Percentiles rank a stretch among this genome's conserved stretches.
phyloP scores from a whole-genome alignment of 495 filamentous ascomycete genomes.

The Tricharina praecox region DNA sequence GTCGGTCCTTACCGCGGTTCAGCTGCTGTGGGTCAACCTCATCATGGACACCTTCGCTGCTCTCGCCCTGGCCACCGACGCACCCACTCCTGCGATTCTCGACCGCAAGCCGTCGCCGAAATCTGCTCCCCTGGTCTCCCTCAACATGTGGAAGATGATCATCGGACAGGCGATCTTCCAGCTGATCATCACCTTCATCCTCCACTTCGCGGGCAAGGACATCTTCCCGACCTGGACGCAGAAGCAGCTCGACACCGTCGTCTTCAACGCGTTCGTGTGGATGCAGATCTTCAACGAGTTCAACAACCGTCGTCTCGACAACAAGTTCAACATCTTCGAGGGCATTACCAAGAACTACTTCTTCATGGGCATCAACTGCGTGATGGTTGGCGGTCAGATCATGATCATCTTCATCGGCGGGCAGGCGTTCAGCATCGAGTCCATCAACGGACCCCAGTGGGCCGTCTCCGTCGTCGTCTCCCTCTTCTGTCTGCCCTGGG shows the following conservation, averaged over 20 bases:
- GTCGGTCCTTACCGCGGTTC: slow-evolving; percentile 69
- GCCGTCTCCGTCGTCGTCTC: slow-evolving; percentile 56
- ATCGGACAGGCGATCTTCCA: slow-evolving; percentile 73
- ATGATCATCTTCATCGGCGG: slow-evolving; percentile 67
- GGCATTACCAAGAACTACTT: slow-evolving; percentile 60
- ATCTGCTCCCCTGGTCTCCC: slow-evolving; percentile 55
- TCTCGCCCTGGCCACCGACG: slow-evolving; percentile 70
- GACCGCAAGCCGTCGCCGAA: slow-evolving; percentile 73
- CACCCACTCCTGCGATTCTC: slow-evolving; percentile 59
- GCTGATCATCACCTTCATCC: slow-evolving; percentile 55
- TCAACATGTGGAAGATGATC: slow-evolving; percentile 96
- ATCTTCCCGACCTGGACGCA: slow-evolving; percentile 40
- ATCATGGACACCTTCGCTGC: slow-evolving; percentile 92
- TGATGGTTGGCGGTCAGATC: slow-evolving; percentile 66
- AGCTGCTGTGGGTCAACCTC: slow-evolving; percentile 80
- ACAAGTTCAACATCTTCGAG: slow-evolving; percentile 79
- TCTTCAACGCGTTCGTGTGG: slow-evolving; percentile 93
- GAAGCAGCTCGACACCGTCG: slow-evolving; percentile 47
- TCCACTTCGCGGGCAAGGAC: slow-evolving; percentile 51
- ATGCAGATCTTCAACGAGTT: slow-evolving; percentile 95
- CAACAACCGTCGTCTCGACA: slow-evolving; percentile 82
- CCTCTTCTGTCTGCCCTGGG: slow-evolving; percentile 54
- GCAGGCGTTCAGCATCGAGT: slow-evolving; percentile 53
- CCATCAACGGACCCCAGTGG: slow-evolving; percentile 53
- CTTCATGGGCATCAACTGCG: slow-evolving; percentile 62